Evolutionary conservation across 306 rosid species (phyloP).

Genomic region (Boehmeria nivea): DNA sequence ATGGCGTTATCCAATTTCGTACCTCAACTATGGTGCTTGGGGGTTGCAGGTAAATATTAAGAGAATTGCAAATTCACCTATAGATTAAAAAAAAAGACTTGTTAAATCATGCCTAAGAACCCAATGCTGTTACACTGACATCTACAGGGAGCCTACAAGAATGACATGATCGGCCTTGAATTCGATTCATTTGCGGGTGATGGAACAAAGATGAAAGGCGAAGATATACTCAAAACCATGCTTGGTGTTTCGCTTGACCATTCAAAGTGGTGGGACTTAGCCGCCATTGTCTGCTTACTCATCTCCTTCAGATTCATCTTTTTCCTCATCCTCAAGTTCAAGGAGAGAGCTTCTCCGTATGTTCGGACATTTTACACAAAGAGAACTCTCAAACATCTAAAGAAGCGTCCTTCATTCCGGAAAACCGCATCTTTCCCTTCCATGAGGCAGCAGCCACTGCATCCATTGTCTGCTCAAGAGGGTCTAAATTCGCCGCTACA

Average conservation of each 20-base stretch:
- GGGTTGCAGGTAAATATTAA: constrained; percentile 56
- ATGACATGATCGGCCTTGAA: constrained; percentile 72
- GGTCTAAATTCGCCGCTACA: constrained; percentile 72
- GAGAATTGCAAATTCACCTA: not conserved
- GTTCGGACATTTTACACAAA: constrained; percentile 41
- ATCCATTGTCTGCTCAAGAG: constrained; percentile 69
- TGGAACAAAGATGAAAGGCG: constrained; percentile 68
- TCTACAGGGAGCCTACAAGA: constrained; percentile 85
- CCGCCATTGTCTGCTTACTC: constrained; percentile 46
- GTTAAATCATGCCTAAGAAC: not conserved
- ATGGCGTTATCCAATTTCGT: constrained; percentile 87
- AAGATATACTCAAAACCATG: constrained; percentile 41
- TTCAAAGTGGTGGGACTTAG: constrained; percentile 93
- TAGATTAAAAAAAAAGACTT: too few species aligned
- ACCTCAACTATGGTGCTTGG: constrained; percentile 83
- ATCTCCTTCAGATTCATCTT: constrained; percentile 52
- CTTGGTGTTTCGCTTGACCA: constrained; percentile 56
- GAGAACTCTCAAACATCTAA: constrained; percentile 45
- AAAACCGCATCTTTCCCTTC: constrained; percentile 59
- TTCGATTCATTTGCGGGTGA: constrained; percentile 46
- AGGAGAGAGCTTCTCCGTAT: constrained; percentile 56
- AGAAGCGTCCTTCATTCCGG: constrained; percentile 64
- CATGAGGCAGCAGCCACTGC: constrained; percentile 59
- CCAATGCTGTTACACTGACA: not conserved
- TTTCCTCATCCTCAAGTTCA: constrained; percentile 59